Base-by-base conservation (phyloP, 2,329 filamentous ascomycete species). In the Stylonectria norvegica region DNA sequence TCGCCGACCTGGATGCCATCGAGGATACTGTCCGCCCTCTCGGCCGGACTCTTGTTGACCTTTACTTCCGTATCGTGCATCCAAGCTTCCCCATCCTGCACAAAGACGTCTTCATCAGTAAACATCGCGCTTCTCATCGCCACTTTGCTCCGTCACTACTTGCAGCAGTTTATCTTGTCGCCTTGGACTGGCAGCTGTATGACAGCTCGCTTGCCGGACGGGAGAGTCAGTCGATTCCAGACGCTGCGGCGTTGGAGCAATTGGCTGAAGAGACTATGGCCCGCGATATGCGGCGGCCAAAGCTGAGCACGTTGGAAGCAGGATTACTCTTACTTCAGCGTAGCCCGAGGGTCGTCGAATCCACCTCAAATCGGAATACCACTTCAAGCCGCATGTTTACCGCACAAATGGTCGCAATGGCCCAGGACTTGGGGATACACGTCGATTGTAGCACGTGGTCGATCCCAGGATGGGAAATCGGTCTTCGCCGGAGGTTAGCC, bases 51-150 rank as follows among this genome's bases (percentile, higher is more conserved):
- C 64, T 87, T 32, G 72, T 87, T 48, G 78, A 82, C 49, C 69
- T 86, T 15, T 86, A 85, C 65, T 86, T 86, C 57, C 68, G 75
- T 18, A 74, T 79, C 27, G 70, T 81, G 7, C 78, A 81, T 48
- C 77, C 77, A 0, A 72, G 68, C 41, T 79, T 76, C 49, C 78
- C 78, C 2, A 72, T 81, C 33, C 57, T 81, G 4, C 76, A 81
- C 52, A 81, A 81, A 54, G 73, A 71, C 20, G 76, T 81, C 10
- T 82, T 79, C 44, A 65, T 81, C 25, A 78, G 80, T 52, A 81
- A 81, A 55, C 80, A 82, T 50, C 67, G 68, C 19, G 65, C 73
- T 9, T 76, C 75, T 0, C 74, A 78, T 48, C 67, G 71, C 27
- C 75, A 81, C 48, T 76, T 83, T 46, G 76, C 78, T 1, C 76